Evolutionary conservation across 805 yeast species (phyloP), one percentile per base, ranked within the genome.

Genomic region (Candida koratica): DNA sequence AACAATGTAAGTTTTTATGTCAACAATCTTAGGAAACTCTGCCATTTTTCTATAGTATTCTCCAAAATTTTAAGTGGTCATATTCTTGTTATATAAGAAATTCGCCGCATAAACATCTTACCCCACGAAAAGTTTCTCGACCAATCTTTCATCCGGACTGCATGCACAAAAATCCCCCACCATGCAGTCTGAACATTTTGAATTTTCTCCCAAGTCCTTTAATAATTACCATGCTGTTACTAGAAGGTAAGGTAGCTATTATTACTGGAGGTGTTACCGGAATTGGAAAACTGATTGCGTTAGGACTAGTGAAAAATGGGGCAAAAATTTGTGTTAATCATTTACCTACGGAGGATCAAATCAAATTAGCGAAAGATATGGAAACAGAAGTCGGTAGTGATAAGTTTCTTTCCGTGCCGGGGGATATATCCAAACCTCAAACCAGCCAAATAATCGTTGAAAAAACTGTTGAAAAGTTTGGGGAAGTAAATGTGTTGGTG

Each of bases 231-330:
- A 30, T 30, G 26, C 25, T 34, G 44, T 36, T 52, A 32, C 57
- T 61, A 11, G 34, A 51, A 31, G 61, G 61, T 4, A 64, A 67
- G 44, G 58, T 57, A 6, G 69, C 61, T 2, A 61, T 61, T 11
- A 53, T 69, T 26, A 69, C 74, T 0, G 74, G 75, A 5, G 74
- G 67, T 27, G 63, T 67, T 30, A 63, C 71, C 8, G 74, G 75
- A 5, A 69, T 69, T 23, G 75, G 74, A 5, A 49, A 64, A 18
- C 70, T 64, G 24, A 62, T 69, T 32, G 75, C 73, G 8, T 27
- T 60, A 9, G 72, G 63, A 13, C 48, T 67, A 53, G 62, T 68
- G 31, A 41, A 53, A 22, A 61, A 65, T 30, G 73, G 74, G 26
- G 73, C 73, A 27, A 58, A 47, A 18, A 60, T 69, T 12, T 58